phyloP scores from a whole-genome alignment of 768 basidiomycete species.

The Cystofilobasidium bisporidii region DNA sequence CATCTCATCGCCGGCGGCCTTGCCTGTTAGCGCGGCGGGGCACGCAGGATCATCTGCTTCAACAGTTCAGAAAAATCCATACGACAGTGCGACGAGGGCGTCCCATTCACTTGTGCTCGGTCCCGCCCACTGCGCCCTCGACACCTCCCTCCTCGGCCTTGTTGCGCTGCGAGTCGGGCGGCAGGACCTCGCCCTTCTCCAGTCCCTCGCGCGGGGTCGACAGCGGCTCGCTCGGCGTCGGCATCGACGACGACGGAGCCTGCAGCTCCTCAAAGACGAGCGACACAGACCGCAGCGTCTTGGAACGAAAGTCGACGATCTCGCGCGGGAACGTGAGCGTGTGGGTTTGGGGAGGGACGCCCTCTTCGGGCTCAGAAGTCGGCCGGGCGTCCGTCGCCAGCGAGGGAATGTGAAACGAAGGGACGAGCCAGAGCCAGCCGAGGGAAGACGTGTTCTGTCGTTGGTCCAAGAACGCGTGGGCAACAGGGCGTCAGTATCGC shows the following conservation, averaged over 20 bases:
- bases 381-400: not conserved
- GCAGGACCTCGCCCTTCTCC: not conserved
- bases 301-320: slow-evolving; percentile 23
- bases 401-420: slow-evolving; percentile 67
- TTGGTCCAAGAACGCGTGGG: slow-evolving; percentile 24
- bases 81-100: too few species aligned
- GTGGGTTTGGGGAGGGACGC: slow-evolving; percentile 11
- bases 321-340: slow-evolving; percentile 21
- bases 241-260: not conserved
- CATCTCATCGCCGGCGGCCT: too few species aligned
- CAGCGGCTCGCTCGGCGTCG: not conserved
- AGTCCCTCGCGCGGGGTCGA: not conserved
- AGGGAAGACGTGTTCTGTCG: slow-evolving; percentile 49
- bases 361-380: not conserved
- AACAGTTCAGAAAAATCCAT: too few species aligned
- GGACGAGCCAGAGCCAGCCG: slow-evolving; percentile 80
- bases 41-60: too few species aligned
- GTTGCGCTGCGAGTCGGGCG: not conserved
- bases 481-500: too few species aligned
- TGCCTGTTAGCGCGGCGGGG: too few species aligned
- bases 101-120: slow-evolving; percentile 1
- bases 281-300: slow-evolving; percentile 7
- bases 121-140: not conserved
- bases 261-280: slow-evolving; percentile 25
- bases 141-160: not conserved